Percentiles rank a stretch among this genome's conserved stretches.
Evolutionary conservation across 1,139 yeast genomes (phyloP).

Genomic region (Nakaseomyces glabratus): DNA sequence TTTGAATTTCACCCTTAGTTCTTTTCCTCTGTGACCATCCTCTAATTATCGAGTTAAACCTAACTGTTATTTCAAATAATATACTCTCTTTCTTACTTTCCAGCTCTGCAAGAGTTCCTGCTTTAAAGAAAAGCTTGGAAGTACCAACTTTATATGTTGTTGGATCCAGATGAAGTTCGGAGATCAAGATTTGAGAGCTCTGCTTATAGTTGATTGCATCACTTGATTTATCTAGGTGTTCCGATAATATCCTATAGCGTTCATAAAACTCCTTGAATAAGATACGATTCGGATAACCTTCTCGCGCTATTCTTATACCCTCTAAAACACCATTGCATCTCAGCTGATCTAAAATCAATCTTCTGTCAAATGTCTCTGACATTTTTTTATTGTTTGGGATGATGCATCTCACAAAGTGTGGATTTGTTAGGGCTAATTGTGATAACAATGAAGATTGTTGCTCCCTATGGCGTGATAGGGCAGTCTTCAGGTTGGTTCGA

Average conservation of each 20-base stretch:
- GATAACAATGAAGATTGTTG: constrained; percentile 66
- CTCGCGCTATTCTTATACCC: constrained; percentile 93
- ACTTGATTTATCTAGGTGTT: constrained; percentile 32
- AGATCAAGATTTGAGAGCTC: constrained; percentile 60
- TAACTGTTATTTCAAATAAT: constrained; percentile 47
- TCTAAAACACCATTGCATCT: constrained; percentile 97
- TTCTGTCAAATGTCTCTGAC: constrained; percentile 64
- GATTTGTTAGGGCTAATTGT: constrained; percentile 73
- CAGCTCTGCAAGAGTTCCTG: constrained; percentile 83
- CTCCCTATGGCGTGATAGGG: constrained; percentile 78
- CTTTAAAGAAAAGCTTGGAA: constrained; percentile 85
- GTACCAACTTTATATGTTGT: constrained; percentile 63
- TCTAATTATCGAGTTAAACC: constrained; percentile 58
- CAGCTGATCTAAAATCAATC: constrained; percentile 74
- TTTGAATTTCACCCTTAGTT: constrained; percentile 44
- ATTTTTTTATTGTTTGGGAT: constrained; percentile 75
- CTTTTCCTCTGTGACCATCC: constrained; percentile 53
- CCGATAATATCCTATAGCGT: constrained; percentile 58
- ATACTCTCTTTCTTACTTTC: constrained; percentile 70
- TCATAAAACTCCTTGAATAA: constrained; percentile 70
- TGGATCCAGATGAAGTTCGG: constrained; percentile 50
- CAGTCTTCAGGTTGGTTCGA: constrained; percentile 49
- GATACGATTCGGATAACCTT: constrained; percentile 92
- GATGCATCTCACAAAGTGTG: constrained; percentile 95
- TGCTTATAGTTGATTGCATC: constrained; percentile 44